phyloP scores from a whole-genome alignment of 257 asterid species.

The Solanum medicagineum region DNA sequence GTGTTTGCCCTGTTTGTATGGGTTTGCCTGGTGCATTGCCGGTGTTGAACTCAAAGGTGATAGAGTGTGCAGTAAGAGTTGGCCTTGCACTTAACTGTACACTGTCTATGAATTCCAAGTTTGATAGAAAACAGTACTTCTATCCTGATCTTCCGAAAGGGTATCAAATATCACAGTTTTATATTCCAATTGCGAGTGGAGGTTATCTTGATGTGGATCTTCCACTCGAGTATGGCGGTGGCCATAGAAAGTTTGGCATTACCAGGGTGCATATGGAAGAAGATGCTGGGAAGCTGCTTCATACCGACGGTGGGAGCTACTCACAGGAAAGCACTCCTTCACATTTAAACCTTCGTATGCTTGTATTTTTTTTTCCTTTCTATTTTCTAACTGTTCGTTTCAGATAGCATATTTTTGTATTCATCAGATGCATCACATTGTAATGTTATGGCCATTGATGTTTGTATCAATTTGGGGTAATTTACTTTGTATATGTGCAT shows the following conservation, averaged over 20 bases:
- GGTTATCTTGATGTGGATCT: conserved; percentile 87
- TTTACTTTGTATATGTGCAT: background rate
- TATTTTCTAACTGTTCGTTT: background rate
- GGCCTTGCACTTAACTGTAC: conserved; percentile 84
- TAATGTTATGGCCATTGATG: background rate
- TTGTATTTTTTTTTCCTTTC: background rate
- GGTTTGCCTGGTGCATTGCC: conserved; percentile 99
- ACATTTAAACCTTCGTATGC: background rate
- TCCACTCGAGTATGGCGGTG: conserved; percentile 92
- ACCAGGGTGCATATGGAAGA: conserved; percentile 99
- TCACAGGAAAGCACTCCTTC: conserved; percentile 52
- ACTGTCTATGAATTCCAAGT: conserved; percentile 65
- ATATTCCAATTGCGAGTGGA: conserved; percentile 67
- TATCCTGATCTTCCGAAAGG: conserved; percentile 98
- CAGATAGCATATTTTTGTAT: background rate
- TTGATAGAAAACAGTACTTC: conserved; percentile 91
- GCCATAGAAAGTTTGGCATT: conserved; percentile 81
- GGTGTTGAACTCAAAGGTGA: conserved; percentile 76
- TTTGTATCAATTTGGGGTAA: background rate
- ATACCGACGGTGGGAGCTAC: conserved; percentile 53
- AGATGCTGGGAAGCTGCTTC: conserved; percentile 96
- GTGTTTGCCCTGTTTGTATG: conserved; percentile 84
- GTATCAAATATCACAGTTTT: conserved; percentile 95
- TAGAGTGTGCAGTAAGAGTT: conserved; percentile 67
- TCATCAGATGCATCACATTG: background rate